Evolutionary conservation across 2,329 filamentous ascomycete genomes (phyloP), one percentile per base, ranked within the genome.

Genomic region (Neonectria faginata): DNA sequence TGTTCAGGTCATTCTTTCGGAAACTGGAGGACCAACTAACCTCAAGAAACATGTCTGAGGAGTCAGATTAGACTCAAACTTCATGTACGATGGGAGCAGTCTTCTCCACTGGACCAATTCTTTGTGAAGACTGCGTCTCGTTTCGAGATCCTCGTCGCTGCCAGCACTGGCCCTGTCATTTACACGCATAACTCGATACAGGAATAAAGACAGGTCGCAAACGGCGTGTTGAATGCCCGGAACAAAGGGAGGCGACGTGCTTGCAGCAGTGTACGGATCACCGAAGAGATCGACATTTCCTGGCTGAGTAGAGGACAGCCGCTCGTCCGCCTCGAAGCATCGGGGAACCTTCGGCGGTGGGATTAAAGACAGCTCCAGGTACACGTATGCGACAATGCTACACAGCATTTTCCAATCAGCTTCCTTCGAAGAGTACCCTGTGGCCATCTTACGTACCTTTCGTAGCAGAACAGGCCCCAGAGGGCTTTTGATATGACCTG

Each of bases 381-480:
- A 66, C 16, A 68, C 42, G 39, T 66, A 66, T 12, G 51, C 47
- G 9, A 64, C 56, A 20, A 70, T 66, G 42, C 62, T 66, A 48
- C 29, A 9, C 18, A 11, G n/a, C n/a, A 18, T 5, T 14, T 7
- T 16, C 16, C 10, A 11, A 18, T 20, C 3, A 31, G 25, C 6
- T 22, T 27, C 5, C 5, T 44, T 14, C 16, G 31, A 22, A 5
- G 22, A 20, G 29, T 39, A 5, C 16, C 3, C 16, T 12, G 22
- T 52, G 39, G 10, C 16, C 52, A 8, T 3, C 25, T n/a, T 2
- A 48, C 62, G 22, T 56, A 69, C 70, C 70, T 72, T 48, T 73
- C 68, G 25, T 67, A 69, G 25, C 62, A 66, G 22, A 67, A 70
- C 14, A 70, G 44, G 1, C 69, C 69, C 68, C 68, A 70, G 3